phyloP scores from a whole-genome alignment of 2,329 filamentous ascomycete species.

The Verticillium alfalfae region DNA sequence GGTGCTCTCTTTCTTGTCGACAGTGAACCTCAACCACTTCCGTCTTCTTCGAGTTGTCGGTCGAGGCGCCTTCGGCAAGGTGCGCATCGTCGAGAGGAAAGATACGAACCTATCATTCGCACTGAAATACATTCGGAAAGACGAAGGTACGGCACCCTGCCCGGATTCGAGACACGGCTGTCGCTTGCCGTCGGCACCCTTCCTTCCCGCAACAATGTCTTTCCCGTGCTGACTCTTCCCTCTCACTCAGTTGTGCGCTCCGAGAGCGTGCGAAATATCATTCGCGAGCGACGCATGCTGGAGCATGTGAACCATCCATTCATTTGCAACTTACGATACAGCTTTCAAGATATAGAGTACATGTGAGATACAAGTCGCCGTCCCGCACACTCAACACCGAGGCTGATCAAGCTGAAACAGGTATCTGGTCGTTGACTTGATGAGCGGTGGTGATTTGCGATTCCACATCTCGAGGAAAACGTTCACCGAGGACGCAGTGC shows the following conservation, averaged over 20 bases:
- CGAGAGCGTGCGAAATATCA: conserved; percentile 96
- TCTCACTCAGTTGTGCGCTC: conserved; percentile 74
- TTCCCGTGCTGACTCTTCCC: conserved; percentile 8
- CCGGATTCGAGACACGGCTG: background rate
- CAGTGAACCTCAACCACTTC: conserved; percentile 97
- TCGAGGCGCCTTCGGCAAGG: conserved; percentile 97
- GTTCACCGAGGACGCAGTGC: conserved; percentile 93
- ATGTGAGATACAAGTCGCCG: conserved; percentile 55
- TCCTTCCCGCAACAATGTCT: background rate
- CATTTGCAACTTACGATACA: conserved; percentile 96
- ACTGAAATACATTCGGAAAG: conserved; percentile 96
- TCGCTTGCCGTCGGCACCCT: background rate
- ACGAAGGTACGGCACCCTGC: conserved; percentile 68
- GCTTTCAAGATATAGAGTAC: conserved; percentile 98
- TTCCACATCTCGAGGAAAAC: conserved; percentile 98
- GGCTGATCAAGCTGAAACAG: conserved; percentile 42
- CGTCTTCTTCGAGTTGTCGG: conserved; percentile 91
- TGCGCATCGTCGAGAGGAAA: conserved; percentile 96
- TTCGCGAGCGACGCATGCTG: conserved; percentile 94
- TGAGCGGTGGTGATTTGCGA: conserved; percentile 93
- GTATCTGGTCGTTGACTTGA: conserved; percentile 96
- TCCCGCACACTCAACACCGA: conserved; percentile 20
- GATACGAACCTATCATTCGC: conserved; percentile 92
- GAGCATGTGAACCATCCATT: conserved; percentile 98
- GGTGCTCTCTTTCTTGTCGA: conserved; percentile 11